Conservation (phyloP, 208 protist genomes). For the Acanthamoeba healyi region DNA sequence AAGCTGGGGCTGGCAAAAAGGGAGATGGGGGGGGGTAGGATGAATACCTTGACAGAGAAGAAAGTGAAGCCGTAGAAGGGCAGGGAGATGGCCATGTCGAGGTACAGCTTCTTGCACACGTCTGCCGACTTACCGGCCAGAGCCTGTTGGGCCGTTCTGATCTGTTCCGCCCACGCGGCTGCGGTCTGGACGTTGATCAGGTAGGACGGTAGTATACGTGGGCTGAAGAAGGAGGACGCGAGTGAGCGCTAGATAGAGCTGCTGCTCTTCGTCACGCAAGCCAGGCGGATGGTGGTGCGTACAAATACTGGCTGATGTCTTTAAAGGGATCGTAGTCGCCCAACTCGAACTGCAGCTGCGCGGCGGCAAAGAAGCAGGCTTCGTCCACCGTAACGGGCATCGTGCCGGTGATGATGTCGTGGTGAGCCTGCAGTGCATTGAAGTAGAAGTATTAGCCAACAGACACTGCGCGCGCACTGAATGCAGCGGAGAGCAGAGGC, state of each 20-base stretch:
- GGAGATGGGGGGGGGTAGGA: not conserved
- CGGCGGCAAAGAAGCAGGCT: conserved; percentile 4
- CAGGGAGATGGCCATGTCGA: not conserved
- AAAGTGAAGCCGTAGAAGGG: conserved; percentile 15
- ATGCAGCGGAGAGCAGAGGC: no score
- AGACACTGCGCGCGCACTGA: no score
- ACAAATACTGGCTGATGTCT: not conserved
- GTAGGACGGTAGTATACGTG: not conserved
- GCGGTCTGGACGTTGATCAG: not conserved
- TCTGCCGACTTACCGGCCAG: not conserved
- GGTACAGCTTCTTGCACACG: not conserved
- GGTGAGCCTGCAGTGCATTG: not conserved
- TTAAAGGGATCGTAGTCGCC: not conserved
- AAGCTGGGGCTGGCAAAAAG: not conserved
- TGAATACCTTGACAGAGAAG: not conserved
- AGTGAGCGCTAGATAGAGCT: no score
- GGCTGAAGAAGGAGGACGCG: not conserved
- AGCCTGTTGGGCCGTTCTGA: not conserved
- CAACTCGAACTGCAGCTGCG: conserved; percentile 44
- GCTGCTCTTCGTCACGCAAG: no score
- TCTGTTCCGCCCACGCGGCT: not conserved
- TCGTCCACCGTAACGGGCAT: not conserved
- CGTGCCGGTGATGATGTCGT: conserved; percentile 11
- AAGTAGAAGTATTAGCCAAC: no score
- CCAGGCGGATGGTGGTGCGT: no score